phyloP scores from a whole-genome alignment of 345 rosid species.

The thale cress (Arabidopsis thaliana) region TAIR10.1 NC_003076.8:7546501-7547000 shows the following conservation, averaged over 20 bases:
- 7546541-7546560: neutral
- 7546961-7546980: neutral
- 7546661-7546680: neutral
- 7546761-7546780: conserved; percentile 22
- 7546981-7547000: neutral
- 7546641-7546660: too few species aligned
- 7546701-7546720: conserved; percentile 6
- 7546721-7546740: neutral
- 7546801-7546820: neutral
- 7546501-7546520: neutral
- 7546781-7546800: conserved; percentile 8
- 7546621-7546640: conserved; percentile 19
- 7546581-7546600: neutral
- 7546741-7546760: neutral
- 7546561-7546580: neutral
- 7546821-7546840: neutral
- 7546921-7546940: neutral
- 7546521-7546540: conserved; percentile 8
- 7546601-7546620: conserved; percentile 13
- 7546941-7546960: too few species aligned
- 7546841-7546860: conserved; percentile 4
- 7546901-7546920: conserved; percentile 2
- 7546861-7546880: neutral
- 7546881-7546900: neutral
- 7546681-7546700: neutral